Evolutionary conservation across 352 stramenopile genomes (phyloP).

Genomic region (Nothophytophthora sp.): DNA sequence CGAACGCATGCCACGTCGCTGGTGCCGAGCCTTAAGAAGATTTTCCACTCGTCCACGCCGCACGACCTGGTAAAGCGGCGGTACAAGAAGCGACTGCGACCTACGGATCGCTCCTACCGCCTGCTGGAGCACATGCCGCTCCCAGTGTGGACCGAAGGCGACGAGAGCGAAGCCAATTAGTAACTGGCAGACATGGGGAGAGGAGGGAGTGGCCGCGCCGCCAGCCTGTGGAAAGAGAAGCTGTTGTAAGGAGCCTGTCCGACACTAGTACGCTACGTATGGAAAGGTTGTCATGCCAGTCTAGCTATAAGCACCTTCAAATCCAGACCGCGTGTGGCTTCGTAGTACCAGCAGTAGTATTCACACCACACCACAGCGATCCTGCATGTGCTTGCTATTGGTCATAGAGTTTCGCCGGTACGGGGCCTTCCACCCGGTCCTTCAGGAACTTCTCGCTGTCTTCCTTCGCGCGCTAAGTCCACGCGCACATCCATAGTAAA

Average conservation of each 20-base stretch:
- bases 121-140: conserved; percentile 68
- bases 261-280: too few relatives aligned
- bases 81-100: conserved; percentile 57
- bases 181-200: conserved; percentile 3
- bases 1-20: conserved; percentile 40
- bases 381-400: conserved; percentile 39
- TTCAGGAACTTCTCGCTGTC: conserved; percentile 82
- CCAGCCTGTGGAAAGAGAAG: neutral
- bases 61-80: conserved; percentile 38
- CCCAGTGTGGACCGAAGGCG: conserved; percentile 42
- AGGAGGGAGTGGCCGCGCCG: neutral
- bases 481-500: conserved; percentile 1
- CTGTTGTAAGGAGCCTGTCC: too few relatives aligned
- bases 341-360: too few relatives aligned
- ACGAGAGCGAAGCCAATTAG: conserved; percentile 31
- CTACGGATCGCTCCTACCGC: conserved; percentile 52
- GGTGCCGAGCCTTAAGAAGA: conserved; percentile 65
- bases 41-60: conserved; percentile 44
- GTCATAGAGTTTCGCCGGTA: conserved; percentile 67
- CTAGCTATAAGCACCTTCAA: too few relatives aligned
- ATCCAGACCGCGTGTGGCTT: too few relatives aligned
- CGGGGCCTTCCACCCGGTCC: conserved; percentile 79
- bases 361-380: too few relatives aligned
- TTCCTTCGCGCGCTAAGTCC: conserved; percentile 64
- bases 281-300: too few relatives aligned